These are phyloP conservation scores for Solanum tarijense DNA, from an alignment of 257 asterid species.

Conservation along the genomic window DNA sequence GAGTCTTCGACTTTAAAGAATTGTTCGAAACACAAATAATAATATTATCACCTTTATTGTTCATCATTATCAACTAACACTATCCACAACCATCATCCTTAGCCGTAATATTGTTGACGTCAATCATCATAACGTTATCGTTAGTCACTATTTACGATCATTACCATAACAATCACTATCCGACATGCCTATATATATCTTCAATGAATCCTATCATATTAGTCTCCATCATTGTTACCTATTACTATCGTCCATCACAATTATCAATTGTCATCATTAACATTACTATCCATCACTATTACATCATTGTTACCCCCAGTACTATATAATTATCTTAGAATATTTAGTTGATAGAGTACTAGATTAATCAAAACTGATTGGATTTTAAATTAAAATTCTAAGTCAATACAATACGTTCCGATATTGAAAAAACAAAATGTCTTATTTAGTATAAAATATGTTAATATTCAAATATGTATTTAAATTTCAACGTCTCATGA, in stretches of 20 bases:
- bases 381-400: not conserved
- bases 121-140: not conserved
- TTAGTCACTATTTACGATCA: not conserved
- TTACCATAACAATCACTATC: not conserved
- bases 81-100: not conserved
- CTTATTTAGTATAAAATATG: not conserved
- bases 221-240: not conserved
- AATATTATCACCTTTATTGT: not conserved
- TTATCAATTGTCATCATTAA: not conserved
- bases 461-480: not conserved
- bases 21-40: too few species aligned
- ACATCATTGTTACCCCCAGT: not conserved
- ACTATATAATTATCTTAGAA: not conserved
- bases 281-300: not conserved
- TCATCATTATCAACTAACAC: not conserved
- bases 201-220: not conserved
- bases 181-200: fast-evolving
- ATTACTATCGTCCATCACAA: not conserved
- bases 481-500: not conserved
- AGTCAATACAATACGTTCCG: not conserved
- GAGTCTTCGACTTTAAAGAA: too few species aligned
- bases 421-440: not conserved
- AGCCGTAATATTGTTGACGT: not conserved
- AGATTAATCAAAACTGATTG: not conserved
- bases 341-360: not conserved